Evolutionary conservation across 2,329 filamentous ascomycete genomes (phyloP).

Genomic region (Spiromastix sp.): DNA sequence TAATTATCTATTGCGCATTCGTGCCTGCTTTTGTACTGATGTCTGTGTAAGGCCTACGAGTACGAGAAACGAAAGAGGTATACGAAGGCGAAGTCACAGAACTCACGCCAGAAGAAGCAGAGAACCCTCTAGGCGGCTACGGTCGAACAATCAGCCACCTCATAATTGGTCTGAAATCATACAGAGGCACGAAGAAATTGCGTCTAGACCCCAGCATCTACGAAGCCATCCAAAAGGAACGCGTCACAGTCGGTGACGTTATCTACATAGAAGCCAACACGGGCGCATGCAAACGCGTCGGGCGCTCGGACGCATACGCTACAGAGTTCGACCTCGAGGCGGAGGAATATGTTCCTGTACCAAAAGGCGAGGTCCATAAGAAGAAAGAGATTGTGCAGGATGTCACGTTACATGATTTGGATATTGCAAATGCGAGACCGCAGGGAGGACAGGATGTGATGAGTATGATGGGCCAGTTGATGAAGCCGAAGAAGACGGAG

Average conservation of each 20-base stretch:
- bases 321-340: conserved; percentile 98
- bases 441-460: conserved; percentile 98
- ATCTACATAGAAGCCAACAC: conserved; percentile 99
- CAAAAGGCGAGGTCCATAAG: conserved; percentile 98
- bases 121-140: conserved; percentile 94
- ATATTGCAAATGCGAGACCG: conserved; percentile 88
- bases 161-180: conserved; percentile 87
- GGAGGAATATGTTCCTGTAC: conserved; percentile 97
- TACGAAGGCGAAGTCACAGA: conserved; percentile 99
- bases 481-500: conserved; percentile 99
- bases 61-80: conserved; percentile 97
- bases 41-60: conserved; percentile 54
- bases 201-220: conserved; percentile 96
- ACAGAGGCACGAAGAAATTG: conserved; percentile 95
- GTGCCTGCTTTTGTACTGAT: conserved; percentile 12
- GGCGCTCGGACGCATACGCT: conserved; percentile 89
- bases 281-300: conserved; percentile 92
- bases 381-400: conserved; percentile 99
- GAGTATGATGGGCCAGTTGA: conserved; percentile 99
- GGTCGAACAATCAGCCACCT: conserved; percentile 96
- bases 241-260: conserved; percentile 90
- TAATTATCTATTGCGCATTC: background rate
- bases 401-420: conserved; percentile 91
- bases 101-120: conserved; percentile 91
- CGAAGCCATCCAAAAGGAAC: conserved; percentile 97